Evolutionary conservation across 2,329 filamentous ascomycete genomes (phyloP), one percentile per base, ranked within the genome.

Genomic region (Aspergillus pseudoglaucus): DNA sequence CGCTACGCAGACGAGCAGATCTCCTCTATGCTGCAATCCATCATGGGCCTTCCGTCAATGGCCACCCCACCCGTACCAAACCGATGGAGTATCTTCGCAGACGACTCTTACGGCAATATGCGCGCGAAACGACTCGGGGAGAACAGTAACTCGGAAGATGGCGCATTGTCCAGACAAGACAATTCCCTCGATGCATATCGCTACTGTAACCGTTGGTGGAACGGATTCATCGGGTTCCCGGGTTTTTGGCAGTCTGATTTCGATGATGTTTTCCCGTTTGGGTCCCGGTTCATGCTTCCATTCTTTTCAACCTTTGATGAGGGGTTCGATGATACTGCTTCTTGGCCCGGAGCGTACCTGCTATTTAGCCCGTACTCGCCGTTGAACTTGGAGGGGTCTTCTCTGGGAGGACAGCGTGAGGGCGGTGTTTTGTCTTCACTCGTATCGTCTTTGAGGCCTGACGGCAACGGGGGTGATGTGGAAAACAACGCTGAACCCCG

Each of bases 1-100:
- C 77, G 76, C 52, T 81, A 79, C 60, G 77, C 80, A 47, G 80
- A 84, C 56, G 74, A 77, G 42, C 77, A 79, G 48, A 72, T 82
- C 55, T 75, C 73, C 7, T 75, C 74, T 14, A 63, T 83, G 45
- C 63, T 82, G 47, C 75, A 76, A 52, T 72, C 72, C 15, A 65
- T 81, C 46, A 75, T 77, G 48, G 70, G 73, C 23, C 63, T 76
- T 38, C 66, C 75, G 15, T 66, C 70, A 3, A 60, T 61, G 10
- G 49, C 64, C 9, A 53, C 59, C 5, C 52, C 63, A 8, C 64
- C 67, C 17, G 59, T 63, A 10, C 44, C 59, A 20, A 60, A 62
- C 43, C 58, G 57, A 38, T 72, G 69, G 68, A 48, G 61, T 17
- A 62, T 67, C 33, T 66, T 69, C 25, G 51, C 54, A 6, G 59